Evolutionary conservation across 441 rosid species (phyloP), one percentile per base, ranked within the genome.

Genomic region (Sinapis alba): DNA sequence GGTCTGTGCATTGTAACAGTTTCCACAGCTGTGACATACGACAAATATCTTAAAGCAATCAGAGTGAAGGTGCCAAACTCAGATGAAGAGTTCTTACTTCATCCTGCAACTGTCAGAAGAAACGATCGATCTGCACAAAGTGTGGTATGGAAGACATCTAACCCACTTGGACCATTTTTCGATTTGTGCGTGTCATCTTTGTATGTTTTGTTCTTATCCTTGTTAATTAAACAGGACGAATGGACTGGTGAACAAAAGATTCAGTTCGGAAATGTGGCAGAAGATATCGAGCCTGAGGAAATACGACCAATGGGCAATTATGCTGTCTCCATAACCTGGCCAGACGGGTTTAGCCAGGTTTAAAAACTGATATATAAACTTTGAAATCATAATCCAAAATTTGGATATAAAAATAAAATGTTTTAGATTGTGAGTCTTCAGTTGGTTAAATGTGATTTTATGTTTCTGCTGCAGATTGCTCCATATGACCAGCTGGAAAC

Each of bases 281-380:
- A 95, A 78, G 93, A 90, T 77, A 88, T 92, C 7, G 94, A 92
- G 81, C 99, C 99, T 13, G 92, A 87, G 67, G 98, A 95, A 38
- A 95, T 95, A 73, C 85, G 86, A 50, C 97, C 98, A 4, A 88
- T 92, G 97, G 98, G 99, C 76, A 94, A 92, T 82, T 92, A 92
- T 12, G 98, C 99, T 0, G 97, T 90, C 72, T 89, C 96, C 9
- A 92, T 92, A 75, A 93, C 97, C 9, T 95, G 98, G 99, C 98
- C 98, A 0, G 99, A 94, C 45, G 99, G 99, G 67, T 92, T 94
- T 79, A 92, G 75, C 67, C 99, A 90, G 97, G 99, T 92, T 57
- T 7, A 19, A 20, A 7, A 50, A 63, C 15, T 43, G 5, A 66
- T 19, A 62, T 18, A 69, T n/a, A 15, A 5, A 69, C 53, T 76